A percentile compares a stretch with the other conserved stretches of the same genome.
These are phyloP conservation scores for Vachellia pachyceras DNA, from an alignment of 306 rosid genomes.

Conservation along the genomic window DNA sequence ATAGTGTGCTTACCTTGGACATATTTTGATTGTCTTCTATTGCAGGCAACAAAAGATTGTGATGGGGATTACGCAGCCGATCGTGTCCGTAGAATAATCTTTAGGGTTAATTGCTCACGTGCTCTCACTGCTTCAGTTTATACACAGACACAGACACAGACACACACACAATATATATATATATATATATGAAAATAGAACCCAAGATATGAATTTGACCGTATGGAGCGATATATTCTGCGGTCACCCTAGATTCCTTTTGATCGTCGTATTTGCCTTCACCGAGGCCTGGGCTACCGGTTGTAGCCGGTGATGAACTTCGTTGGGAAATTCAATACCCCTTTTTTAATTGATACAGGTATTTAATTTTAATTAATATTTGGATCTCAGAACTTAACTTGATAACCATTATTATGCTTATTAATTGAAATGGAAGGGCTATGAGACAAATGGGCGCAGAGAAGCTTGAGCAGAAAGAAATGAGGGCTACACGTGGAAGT, in stretches of 20 bases:
- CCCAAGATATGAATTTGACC: no score
- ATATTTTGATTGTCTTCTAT: conserved; percentile 41
- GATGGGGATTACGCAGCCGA: no score
- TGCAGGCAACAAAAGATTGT: conserved; percentile 98
- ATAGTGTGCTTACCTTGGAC: conserved; percentile 18
- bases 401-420: neutral
- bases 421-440: conserved; percentile 4
- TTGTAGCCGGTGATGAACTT: conserved; percentile 54
- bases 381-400: neutral
- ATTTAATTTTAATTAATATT: neutral
- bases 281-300: conserved; percentile 68
- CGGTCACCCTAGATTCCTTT: no score
- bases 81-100: no score
- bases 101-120: no score
- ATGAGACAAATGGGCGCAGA: conserved; percentile 57
- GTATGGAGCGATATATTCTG: no score
- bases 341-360: neutral
- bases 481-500: conserved; percentile 66
- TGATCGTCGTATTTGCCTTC: conserved; percentile 67
- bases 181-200: no score
- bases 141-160: no score
- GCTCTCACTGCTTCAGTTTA: no score
- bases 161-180: no score
- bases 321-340: neutral
- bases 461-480: conserved; percentile 55